Conservation (phyloP, 1,284 basidiomycete species). For the Ceratobasidium sp. region DNA sequence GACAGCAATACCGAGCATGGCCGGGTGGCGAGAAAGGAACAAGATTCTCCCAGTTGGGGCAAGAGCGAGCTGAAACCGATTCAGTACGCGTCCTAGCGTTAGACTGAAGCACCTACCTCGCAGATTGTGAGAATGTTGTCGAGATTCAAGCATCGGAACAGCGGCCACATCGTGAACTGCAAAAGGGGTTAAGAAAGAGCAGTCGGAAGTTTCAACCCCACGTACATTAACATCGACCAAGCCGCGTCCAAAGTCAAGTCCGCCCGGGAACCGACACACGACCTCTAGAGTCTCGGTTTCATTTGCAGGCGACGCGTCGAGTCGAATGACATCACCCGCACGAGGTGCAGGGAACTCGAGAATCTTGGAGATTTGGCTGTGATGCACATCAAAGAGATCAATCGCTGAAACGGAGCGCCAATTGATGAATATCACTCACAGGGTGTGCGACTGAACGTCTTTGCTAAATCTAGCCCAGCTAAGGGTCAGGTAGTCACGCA, state of each 20-base stretch:
- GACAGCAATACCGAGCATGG: conserved; percentile 92
- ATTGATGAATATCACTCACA: conserved; percentile 67
- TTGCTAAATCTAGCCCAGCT: conserved; percentile 95
- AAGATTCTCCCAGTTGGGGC: conserved; percentile 93
- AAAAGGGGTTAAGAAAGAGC: conserved; percentile 21
- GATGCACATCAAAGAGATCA: conserved; percentile 26
- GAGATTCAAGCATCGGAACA: conserved; percentile 94
- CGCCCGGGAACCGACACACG: conserved; percentile 86
- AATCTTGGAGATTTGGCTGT: conserved; percentile 57
- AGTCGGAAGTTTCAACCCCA: background rate
- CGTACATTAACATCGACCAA: conserved; percentile 81
- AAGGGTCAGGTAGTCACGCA: conserved; percentile 92
- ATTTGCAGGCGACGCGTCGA: conserved; percentile 68
- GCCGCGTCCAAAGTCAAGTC: conserved; percentile 85
- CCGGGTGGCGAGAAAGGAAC: conserved; percentile 90
- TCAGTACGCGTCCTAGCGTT: background rate
- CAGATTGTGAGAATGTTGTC: conserved; percentile 95
- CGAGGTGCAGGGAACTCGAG: conserved; percentile 80
- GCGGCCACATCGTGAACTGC: conserved; percentile 92
- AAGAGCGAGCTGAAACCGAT: conserved; percentile 77
- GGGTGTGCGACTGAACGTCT: conserved; percentile 87
- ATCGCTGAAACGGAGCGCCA: conserved; percentile 28
- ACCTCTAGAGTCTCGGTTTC: conserved; percentile 80
- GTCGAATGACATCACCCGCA: conserved; percentile 84
- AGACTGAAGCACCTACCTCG: conserved; percentile 70